Base-by-base conservation (phyloP, 2,329 filamentous ascomycete species). In the Penicillium sp. region DNA sequence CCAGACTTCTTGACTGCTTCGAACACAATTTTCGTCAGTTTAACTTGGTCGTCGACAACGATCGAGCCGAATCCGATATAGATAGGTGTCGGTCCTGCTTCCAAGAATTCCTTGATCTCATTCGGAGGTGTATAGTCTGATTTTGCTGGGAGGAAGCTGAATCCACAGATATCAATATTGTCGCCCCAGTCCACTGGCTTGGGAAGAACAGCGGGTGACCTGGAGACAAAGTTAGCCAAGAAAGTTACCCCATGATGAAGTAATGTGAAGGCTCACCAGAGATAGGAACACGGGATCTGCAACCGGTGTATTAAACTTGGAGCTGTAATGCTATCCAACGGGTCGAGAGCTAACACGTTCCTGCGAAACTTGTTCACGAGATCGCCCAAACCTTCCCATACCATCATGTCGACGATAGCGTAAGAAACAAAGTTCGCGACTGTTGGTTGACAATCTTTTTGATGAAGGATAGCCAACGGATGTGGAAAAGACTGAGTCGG, bases 341-440 rank as follows among this genome's bases (percentile, higher is more conserved):
- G 82, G 42, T 94, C 88, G 0, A 96, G 76, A 24, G 88, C 87
- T 1, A 95, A 79, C 13, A 82, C 83, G 53, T 85, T 85, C 59
- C 87, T 85, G 47, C 92, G 81, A 65, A 96, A 96, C 10, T 85
- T 82, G 66, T 97, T 96, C 67, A 96, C 93, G 6, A 96, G 79
- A 70, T 96, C 92, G 34, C 92, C 92, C 4, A 96, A 75, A 0
- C 90, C 91, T 72, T 96, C 90, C 90, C 90, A 95, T 10, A 91
- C 92, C 80, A 96, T 85, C 82, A 95, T 89, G 61, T 96, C 91
- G 2, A 95, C 88, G 18, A 95, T 76, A 0, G 87, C 85, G 64
- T 95, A 96, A 0, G 87, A 89, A 51, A 95, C 79, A 65, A 89
- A 93, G 62, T 94, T 95, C 0, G 89, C 87, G 53, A 90, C 80